phyloP scores from a whole-genome alignment of 169 alveolate genomes.

The Cryptosporidium tyzzeri region DNA sequence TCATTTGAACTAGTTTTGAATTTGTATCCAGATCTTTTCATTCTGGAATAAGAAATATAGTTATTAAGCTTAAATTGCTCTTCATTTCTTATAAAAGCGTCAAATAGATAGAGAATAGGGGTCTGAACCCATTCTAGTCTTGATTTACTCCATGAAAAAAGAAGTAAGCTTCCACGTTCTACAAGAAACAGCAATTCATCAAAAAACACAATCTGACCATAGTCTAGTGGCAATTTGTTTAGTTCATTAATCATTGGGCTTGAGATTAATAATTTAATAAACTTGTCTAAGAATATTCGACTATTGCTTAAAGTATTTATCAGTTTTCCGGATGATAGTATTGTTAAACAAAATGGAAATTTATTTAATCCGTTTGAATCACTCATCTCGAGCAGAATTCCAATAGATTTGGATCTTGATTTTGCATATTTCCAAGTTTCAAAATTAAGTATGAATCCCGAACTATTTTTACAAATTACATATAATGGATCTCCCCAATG shows the following conservation, averaged over 20 bases:
- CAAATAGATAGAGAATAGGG: constrained; percentile 32
- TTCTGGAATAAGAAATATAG: constrained; percentile 40
- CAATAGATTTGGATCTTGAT: constrained; percentile 42
- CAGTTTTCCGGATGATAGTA: constrained; percentile 27
- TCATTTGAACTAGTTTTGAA: not conserved
- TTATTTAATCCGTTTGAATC: not conserved
- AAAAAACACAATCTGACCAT: constrained; percentile 24
- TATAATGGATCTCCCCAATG: constrained; percentile 74
- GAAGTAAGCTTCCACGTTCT: constrained; percentile 62
- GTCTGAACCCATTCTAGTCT: constrained; percentile 34
- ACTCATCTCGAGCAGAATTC: constrained; percentile 5
- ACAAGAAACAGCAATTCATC: constrained; percentile 55
- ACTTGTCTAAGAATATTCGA: not conserved
- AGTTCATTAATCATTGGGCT: constrained; percentile 3
- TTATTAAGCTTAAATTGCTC: not conserved
- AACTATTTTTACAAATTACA: not conserved
- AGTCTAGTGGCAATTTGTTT: not conserved
- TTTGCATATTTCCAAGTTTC: constrained; percentile 53
- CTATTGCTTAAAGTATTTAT: not conserved
- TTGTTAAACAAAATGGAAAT: constrained; percentile 18
- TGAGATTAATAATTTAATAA: not conserved
- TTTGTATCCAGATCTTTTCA: constrained; percentile 58
- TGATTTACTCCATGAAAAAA: constrained; percentile 51
- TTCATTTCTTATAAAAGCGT: not conserved
- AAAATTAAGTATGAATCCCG: not conserved